Percentiles rank a stretch among this genome's conserved stretches.
phyloP scores from a whole-genome alignment of 1,284 basidiomycete genomes.

The Boletus mariae region DNA sequence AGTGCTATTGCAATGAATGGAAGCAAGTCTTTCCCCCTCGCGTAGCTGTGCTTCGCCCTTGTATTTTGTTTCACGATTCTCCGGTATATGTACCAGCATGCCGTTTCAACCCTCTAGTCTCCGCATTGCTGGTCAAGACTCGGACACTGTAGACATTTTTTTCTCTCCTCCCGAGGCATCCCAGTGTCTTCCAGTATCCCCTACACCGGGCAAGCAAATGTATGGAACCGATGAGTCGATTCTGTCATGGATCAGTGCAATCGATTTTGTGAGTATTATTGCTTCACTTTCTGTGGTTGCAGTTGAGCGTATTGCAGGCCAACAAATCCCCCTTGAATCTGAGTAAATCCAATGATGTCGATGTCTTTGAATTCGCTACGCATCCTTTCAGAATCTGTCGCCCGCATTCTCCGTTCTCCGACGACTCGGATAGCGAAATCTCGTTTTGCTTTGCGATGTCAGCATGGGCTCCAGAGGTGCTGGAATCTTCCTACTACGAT shows the following conservation, averaged over 20 bases:
- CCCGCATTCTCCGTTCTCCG: constrained; percentile 20
- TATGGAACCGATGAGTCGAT: constrained; percentile 24
- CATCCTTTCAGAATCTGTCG: constrained; percentile 19
- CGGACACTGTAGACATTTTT: constrained; percentile 9
- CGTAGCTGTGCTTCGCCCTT: constrained; percentile 29
- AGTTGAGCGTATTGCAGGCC: constrained; percentile 14
- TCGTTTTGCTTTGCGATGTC: constrained; percentile 15
- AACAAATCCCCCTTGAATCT: constrained; percentile 6
- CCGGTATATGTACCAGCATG: constrained; percentile 18
- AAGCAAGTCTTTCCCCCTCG: constrained; percentile 6
- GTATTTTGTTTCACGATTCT: constrained; percentile 10
- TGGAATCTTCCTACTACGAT: constrained; percentile 12
- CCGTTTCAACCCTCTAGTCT: constrained; percentile 14
- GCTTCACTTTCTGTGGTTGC: background rate
- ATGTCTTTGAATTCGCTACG: constrained; percentile 13
- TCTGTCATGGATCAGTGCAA: constrained; percentile 26
- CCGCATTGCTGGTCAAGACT: constrained; percentile 31
- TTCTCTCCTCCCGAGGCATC: constrained; percentile 12
- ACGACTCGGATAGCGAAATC: constrained; percentile 19
- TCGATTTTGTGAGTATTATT: constrained; percentile 20
- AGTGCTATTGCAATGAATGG: constrained; percentile 9
- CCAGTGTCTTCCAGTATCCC: constrained; percentile 1
- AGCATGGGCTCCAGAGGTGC: constrained; percentile 21
- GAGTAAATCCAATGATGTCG: background rate
- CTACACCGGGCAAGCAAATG: constrained; percentile 17